Evolutionary conservation across 163 green algal species (phyloP).

Genomic region (Prototheca wickerhamii): DNA sequence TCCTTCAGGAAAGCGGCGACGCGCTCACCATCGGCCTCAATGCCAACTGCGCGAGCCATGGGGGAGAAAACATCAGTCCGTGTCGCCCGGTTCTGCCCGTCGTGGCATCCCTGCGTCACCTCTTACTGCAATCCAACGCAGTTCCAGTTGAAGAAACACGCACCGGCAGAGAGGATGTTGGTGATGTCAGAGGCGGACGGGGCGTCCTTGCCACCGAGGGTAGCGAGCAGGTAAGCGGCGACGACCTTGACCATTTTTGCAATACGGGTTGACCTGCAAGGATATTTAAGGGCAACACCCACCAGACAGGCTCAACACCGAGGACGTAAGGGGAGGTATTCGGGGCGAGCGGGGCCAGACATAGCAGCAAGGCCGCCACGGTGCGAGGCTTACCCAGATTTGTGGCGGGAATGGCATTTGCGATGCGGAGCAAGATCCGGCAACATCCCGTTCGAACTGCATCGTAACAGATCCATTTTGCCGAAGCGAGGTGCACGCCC

Average conservation of each 20-base stretch:
- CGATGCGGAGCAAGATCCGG: no score
- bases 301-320: conserved; percentile 8
- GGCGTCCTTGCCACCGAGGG: conserved; percentile 69
- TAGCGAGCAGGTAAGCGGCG: conserved; percentile 50
- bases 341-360: not conserved
- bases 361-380: no score
- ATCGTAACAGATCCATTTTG: no score
- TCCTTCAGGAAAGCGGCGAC: conserved; percentile 68
- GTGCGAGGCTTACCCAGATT: not conserved
- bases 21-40: conserved; percentile 67
- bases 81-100: not conserved
- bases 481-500: no score
- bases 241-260: conserved; percentile 21
- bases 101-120: no score
- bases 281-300: conserved; percentile 23
- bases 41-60: conserved; percentile 59
- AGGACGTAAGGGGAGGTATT: not conserved
- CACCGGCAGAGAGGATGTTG: conserved; percentile 73
- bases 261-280: conserved; percentile 17
- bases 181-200: conserved; percentile 69
- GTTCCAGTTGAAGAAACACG: not conserved
- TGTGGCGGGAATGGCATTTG: not conserved
- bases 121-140: not conserved
- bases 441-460: no score
- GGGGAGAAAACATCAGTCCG: not conserved